A percentile compares a stretch with the other conserved stretches of the same genome.
Evolutionary conservation across 371 early-diverging fungal species (phyloP).

Genomic region (Batkoa obscura): DNA sequence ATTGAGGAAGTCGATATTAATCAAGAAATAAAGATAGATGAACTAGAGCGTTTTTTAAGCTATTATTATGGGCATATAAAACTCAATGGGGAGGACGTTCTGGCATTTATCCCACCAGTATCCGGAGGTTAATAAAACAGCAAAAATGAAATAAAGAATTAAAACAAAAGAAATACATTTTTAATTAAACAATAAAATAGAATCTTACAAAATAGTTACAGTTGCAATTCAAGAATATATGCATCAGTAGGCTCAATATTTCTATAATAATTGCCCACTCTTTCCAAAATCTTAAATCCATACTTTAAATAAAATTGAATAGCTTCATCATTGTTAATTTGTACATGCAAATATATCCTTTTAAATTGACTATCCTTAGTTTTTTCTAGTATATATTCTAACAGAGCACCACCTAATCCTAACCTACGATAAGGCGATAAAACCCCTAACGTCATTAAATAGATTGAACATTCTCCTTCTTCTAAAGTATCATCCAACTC

Average conservation of each 20-base stretch:
- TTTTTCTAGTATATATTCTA: slow-evolving; percentile 38
- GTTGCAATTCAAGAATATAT: too few relatives aligned
- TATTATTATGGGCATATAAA: too few relatives aligned
- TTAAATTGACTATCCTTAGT: slow-evolving; percentile 14
- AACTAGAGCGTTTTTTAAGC: too few relatives aligned
- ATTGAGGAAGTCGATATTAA: too few relatives aligned
- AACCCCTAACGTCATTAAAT: slow-evolving; percentile 92
- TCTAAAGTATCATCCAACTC: slow-evolving; percentile 15
- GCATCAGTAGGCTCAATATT: slow-evolving; percentile 71
- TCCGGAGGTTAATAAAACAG: too few relatives aligned
- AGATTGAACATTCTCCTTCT: slow-evolving; percentile 25
- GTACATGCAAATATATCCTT: slow-evolving; percentile 75
- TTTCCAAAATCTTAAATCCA: slow-evolving; percentile 45
- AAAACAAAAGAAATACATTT: too few relatives aligned
- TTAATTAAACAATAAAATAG: too few relatives aligned
- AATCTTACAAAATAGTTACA: too few relatives aligned
- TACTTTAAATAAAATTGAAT: slow-evolving; percentile 69
- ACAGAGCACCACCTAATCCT: slow-evolving; percentile 44
- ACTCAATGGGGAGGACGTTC: too few relatives aligned
- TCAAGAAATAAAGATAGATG: too few relatives aligned
- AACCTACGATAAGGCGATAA: slow-evolving; percentile 63
- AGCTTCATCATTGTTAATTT: slow-evolving; percentile 66
- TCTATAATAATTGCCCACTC: slow-evolving; percentile 71
- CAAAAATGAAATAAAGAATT: too few relatives aligned
- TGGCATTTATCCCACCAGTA: too few relatives aligned